Evolutionary conservation across 352 stramenopile species (phyloP), one percentile per base, ranked within the genome.

Genomic region (Phytopythium aichiense): DNA sequence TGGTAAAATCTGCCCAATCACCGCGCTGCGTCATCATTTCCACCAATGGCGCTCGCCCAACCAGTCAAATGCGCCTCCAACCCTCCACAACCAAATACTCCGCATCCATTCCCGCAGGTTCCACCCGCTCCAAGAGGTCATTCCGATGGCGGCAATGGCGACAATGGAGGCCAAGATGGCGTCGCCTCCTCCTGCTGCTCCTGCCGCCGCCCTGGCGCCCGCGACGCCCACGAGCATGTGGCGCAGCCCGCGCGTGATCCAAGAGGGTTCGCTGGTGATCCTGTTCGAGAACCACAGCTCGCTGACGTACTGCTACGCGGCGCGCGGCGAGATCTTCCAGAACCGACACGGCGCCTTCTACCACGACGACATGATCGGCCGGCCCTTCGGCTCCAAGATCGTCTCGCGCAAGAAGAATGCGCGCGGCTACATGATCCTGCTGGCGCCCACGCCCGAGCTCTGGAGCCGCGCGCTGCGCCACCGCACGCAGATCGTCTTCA

Each of bases 401-500:
- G 65, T 80, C 43, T 87, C 72, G 18, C 76, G 73, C 53, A 81
- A 84, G 65, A 87, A 89, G 62, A 81, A 83, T 37, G 73, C 74
- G 23, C 74, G 69, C 30, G 92, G 92, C 5, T 98, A 97, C 68
- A 79, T 98, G 43, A 98, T 98, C 71, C 71, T 98, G 35, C 71
- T 99, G 49, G 84, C 94, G 48, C 97, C 97, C 12, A 99, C 97
- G 13, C 92, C 97, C 9, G 97, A 99, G 74, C 79, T 99, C 25
- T 99, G 97, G 97, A 96, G 91, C 59, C 83, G 84, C n/a, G 87
- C 87, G 60, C 65, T 96, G 74, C 84, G 87, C 58, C 87, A 95
- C 56, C 84, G 97, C 60, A 99, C 97, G 31, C 97, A 99, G 77
- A 99, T 99, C 74, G 95, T 99, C 23, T 98, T 98, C 67, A 96